These are phyloP conservation scores for Fusarium buharicum DNA, from an alignment of 2,329 filamentous ascomycete genomes.

Conservation along the genomic window DNA sequence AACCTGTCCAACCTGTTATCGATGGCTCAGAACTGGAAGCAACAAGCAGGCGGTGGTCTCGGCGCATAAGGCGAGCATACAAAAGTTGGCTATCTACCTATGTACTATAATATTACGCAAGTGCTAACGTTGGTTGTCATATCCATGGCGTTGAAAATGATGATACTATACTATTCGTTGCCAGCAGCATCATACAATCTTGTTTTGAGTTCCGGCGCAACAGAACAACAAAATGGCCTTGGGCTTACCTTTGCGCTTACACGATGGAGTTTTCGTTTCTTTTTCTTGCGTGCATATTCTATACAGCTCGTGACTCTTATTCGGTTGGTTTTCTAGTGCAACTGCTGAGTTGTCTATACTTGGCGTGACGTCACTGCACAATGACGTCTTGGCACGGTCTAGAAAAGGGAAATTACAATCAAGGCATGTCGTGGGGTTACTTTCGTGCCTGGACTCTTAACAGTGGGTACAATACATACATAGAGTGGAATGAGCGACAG, in stretches of 20 bases:
- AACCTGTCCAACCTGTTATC: constrained; percentile 86
- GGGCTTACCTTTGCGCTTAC: background rate
- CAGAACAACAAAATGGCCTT: background rate
- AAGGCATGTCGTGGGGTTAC: background rate
- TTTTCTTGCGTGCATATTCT: background rate
- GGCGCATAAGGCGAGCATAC: constrained; percentile 34
- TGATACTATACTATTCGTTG: background rate
- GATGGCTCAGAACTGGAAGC: constrained; percentile 90
- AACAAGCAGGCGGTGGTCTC: constrained; percentile 62
- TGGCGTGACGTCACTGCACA: constrained; percentile 23
- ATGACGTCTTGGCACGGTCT: constrained; percentile 19
- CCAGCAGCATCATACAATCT: background rate
- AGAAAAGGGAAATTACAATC: constrained; percentile 14
- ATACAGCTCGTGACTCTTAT: background rate
- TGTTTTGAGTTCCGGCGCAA: background rate
- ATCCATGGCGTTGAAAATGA: constrained; percentile 4
- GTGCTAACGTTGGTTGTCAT: background rate
- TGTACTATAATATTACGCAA: background rate
- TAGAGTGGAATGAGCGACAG: constrained; percentile 9
- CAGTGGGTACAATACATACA: background rate
- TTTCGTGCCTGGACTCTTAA: background rate
- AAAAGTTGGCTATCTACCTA: background rate
- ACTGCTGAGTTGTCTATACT: constrained; percentile 3
- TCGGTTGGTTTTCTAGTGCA: background rate
- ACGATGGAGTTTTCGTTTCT: background rate